These are phyloP conservation scores for Phytophthora crassamura DNA, from an alignment of 352 stramenopile genomes.

Conservation along the genomic window DNA sequence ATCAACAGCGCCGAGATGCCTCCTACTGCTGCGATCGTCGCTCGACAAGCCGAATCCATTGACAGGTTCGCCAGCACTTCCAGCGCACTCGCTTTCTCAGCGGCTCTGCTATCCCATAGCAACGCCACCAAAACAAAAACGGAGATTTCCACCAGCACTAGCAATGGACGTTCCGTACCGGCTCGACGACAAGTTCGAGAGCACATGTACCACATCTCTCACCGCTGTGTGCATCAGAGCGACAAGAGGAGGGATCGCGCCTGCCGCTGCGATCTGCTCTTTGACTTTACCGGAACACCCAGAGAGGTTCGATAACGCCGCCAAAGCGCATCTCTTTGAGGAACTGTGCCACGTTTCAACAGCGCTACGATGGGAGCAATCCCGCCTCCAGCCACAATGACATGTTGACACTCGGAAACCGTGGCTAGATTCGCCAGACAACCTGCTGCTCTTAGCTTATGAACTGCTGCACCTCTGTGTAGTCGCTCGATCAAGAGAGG, in stretches of 20 bases:
- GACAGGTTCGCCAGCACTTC: constrained; percentile 14
- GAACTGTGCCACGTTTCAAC: background rate
- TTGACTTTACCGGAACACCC: background rate
- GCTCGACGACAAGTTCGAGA: too few species aligned
- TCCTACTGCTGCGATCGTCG: constrained; percentile 10
- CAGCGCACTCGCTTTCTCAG: background rate
- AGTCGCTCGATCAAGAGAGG: constrained; percentile 5
- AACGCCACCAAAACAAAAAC: constrained; percentile 19
- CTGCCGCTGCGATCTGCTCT: background rate
- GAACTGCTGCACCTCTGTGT: background rate
- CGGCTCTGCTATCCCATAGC: constrained; percentile 8
- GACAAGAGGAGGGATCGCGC: background rate
- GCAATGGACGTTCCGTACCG: background rate
- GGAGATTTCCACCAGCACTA: constrained; percentile 2
- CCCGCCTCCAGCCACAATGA: constrained; percentile 9
- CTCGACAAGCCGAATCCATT: background rate
- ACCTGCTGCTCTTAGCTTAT: constrained; percentile 9
- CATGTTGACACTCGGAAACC: background rate
- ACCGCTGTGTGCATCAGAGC: background rate
- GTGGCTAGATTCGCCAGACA: constrained; percentile 2
- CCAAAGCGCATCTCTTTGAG: constrained; percentile 1
- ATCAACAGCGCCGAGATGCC: constrained; percentile 17
- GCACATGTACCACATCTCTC: too few species aligned
- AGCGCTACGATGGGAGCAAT: constrained; percentile 8
- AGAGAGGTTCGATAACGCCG: constrained; percentile 1